Evolutionary conservation across 768 basidiomycete genomes (phyloP), one percentile per base, ranked within the genome.

Genomic region (Termitomyces sp.): DNA sequence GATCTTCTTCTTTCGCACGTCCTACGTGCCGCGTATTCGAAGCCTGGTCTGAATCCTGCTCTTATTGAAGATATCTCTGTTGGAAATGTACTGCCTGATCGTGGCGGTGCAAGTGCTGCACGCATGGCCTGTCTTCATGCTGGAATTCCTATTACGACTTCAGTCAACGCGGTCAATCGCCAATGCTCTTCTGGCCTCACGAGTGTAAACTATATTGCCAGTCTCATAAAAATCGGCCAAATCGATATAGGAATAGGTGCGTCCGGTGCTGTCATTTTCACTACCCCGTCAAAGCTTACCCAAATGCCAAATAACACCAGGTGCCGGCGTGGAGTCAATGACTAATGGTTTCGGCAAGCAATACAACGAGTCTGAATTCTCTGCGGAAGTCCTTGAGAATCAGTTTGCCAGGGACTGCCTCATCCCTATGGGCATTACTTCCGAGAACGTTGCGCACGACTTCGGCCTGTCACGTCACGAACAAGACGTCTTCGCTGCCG

Each of bases 241-340:
- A 95, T 95, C 60, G 86, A 91, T 67, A 85, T 95, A 64, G 94
- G 94, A 45, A 89, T 96, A 55, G 93, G 91, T 87, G 64, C 58
- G 84, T 71, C 21, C 23, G 21, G n/a, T 23, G 23, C 31, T 5
- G 31, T 19, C 45, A 50, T 41, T 41, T 48, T 21, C 48, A 61
- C 53, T 50, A 40, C 31, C 52, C 11, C 44, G 50, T 50, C 54
- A 33, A 19, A 43, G 45, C 47, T 30, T 28, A 47, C 17, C 12
- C 53, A 33, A 19, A 46, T 47, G 44, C 28, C 43, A 6, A 30
- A 23, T 52, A 2, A 33, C 50, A 42, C 2, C 55, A 90, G 88
- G 87, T 68, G 87, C 91, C 41, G 94, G 92, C 59, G 91, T 91
- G 21, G 93, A 97, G 74, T 88, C 86, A 54, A 97, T 97, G 94